These are phyloP conservation scores for Amanita rubescens DNA, from an alignment of 768 basidiomycete genomes.

Conservation along the genomic window DNA sequence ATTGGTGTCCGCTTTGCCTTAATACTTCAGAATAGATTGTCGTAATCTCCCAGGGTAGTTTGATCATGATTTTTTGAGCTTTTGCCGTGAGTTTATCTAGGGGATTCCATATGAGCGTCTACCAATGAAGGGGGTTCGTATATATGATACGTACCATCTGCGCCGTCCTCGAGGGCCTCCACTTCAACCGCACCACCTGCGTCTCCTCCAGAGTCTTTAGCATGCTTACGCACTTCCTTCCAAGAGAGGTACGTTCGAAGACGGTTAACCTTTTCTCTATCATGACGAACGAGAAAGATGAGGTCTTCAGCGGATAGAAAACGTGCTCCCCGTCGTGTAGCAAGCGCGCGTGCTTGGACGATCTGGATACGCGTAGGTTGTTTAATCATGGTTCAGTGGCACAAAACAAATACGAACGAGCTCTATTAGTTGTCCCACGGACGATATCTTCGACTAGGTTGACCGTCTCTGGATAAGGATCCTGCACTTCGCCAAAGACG, in stretches of 20 bases:
- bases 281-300: slow-evolving; percentile 92
- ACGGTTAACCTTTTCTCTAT: slow-evolving; percentile 89
- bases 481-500: slow-evolving; percentile 93
- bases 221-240: slow-evolving; percentile 95
- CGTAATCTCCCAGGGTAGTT: slow-evolving; percentile 92
- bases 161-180: slow-evolving; percentile 76
- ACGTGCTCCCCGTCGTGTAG: slow-evolving; percentile 75
- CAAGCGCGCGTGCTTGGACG: slow-evolving; percentile 79
- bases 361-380: slow-evolving; percentile 41
- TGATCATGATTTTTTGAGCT: slow-evolving; percentile 89
- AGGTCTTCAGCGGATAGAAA: slow-evolving; percentile 90
- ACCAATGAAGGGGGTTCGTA: not conserved
- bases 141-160: slow-evolving; percentile 49
- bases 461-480: slow-evolving; percentile 80
- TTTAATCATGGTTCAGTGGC: not conserved
- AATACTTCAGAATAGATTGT: slow-evolving; percentile 90
- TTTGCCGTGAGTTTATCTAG: slow-evolving; percentile 75
- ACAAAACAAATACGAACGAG: slow-evolving; percentile 42
- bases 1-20: slow-evolving; percentile 64
- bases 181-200: slow-evolving; percentile 77
- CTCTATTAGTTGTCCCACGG: slow-evolving; percentile 82
- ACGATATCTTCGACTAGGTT: slow-evolving; percentile 96
- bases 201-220: slow-evolving; percentile 83
- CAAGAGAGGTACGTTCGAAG: slow-evolving; percentile 90
- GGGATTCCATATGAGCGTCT: not conserved